A percentile compares a stretch with the other conserved stretches of the same genome.
phyloP scores from a whole-genome alignment of 2,329 filamentous ascomycete genomes.

The Colletotrichum brevisporum region DNA sequence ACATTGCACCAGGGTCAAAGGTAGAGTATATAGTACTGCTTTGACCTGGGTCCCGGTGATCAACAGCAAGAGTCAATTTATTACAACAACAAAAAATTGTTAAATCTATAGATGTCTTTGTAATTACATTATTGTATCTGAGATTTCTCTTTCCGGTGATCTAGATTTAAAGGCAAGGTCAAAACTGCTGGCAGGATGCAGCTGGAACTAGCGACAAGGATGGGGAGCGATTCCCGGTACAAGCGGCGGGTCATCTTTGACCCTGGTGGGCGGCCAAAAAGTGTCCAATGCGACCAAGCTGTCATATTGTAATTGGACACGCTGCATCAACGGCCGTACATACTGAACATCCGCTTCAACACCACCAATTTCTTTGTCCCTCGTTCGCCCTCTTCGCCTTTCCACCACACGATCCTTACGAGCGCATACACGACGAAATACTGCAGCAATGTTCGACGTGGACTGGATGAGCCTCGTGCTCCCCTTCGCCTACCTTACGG shows the following conservation, averaged over 20 bases:
- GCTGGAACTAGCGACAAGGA: background rate
- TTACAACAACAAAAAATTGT: background rate
- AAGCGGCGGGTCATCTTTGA: conserved; percentile 38
- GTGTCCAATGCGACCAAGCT: conserved; percentile 40
- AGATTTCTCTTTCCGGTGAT: background rate
- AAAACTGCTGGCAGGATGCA: too few species aligned
- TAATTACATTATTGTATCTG: too few species aligned
- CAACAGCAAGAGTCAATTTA: background rate
- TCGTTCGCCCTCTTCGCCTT: conserved; percentile 29
- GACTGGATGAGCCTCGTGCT: conserved; percentile 90
- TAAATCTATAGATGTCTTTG: background rate
- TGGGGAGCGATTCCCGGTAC: background rate
- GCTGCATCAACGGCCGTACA: conserved; percentile 34
- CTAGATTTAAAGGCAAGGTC: background rate
- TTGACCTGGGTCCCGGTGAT: background rate
- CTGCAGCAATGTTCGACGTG: conserved; percentile 58
- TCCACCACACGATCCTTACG: conserved; percentile 39
- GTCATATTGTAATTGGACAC: conserved; percentile 41
- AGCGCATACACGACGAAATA: conserved; percentile 11
- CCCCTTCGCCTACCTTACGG: conserved; percentile 89
- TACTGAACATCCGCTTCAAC: conserved; percentile 22
- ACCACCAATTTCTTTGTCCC: conserved; percentile 36
- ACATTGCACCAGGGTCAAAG: conserved; percentile 5
- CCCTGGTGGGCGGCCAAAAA: conserved; percentile 36
- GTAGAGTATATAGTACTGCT: conserved; percentile 15